Base-by-base conservation (phyloP, 495 filamentous ascomycete species). In the Astrothelium macrocarpum region DNA sequence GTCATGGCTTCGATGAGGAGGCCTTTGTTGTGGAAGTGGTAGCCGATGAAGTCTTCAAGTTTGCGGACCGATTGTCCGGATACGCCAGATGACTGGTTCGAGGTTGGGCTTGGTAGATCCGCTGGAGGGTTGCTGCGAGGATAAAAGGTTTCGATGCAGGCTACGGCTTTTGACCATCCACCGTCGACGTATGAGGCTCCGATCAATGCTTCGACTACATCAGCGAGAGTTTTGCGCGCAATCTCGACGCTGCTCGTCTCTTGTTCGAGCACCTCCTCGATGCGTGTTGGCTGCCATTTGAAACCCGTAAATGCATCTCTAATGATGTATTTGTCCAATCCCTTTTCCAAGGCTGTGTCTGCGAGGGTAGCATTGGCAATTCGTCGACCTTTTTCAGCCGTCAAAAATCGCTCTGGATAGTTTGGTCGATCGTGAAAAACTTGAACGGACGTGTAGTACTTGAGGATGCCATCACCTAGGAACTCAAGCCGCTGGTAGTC, bases 401-500 rank as follows among this genome's bases (percentile, higher is more conserved):
- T 86, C 1, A 98, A 81, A 64, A 84, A 89, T 0, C 89, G 86
- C 75, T 98, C 94, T 36, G 88, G 89, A 81, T 83, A 95, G 12
- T 80, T 76, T 0, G 82, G 82, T 49, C 90, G 79, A 42, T 83
- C 71, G n/a, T 84, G 85, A 62, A 85, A 82, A 1, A 91, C 79
- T 36, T 88, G 83, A 28, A 88, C 73, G 2, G 85, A 86, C 0
- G 87, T 82, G 26, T 82, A 82, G 49, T 86, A 82, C 69, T 97
- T 97, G n/a, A 98, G 80, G 10, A 95, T 80, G 0, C 83, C 82
- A 67, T 98, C 94, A 0, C 94, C 94, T 0, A 97, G 78, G 69
- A 95, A 96, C 72, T 98, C 94, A 0, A 95, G 79, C 26, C 88
- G 80, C 67, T 98, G 89, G 70, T 98, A 98, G 65, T 97, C 81